Base-by-base conservation (phyloP, 2,329 filamentous ascomycete species). In the Aureobasidium sp. region DNA sequence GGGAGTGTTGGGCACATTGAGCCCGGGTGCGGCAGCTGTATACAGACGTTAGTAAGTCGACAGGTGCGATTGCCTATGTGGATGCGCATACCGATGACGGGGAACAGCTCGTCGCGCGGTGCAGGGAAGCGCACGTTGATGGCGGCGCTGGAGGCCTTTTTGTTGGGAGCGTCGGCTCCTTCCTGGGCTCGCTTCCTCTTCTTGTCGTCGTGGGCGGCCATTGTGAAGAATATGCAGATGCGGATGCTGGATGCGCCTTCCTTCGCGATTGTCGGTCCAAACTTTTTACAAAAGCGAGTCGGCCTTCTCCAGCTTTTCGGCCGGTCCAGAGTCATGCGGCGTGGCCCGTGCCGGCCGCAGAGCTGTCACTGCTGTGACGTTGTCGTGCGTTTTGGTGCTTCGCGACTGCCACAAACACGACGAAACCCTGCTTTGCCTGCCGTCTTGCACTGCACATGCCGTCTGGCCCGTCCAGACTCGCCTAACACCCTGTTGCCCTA, bases 111-210 rank as follows among this genome's bases (percentile, higher is more conserved):
- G 44, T 59, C 58, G 34, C 44, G 27, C 34, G 45, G 29, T 7
- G 55, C 27, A 8, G 62, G 41, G 55, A 69, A 64, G 39, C 63
- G 64, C 55, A 73, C 69, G 48, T 68, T 69, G 64, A 73, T 67
- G 9, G 63, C 68, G 16, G 45, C 39, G 27, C 45, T 64, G 5
- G 66, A 67, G 16, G 68, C 69, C 30, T 68, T 65, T 62, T 72
- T 73, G 63, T 73, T 74, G 68, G 72, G 78, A 2, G 79, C 75
- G 25, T 73, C 72, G 10, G 76, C 77, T 45, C 72, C 73, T 44
- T 72, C 73, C 5, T 75, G 75, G 55, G 71, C 70, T 62, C 79
- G 74, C 72, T 82, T 82, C 66, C 80, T 74, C 74, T 82, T 82
- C 68, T 79, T 81, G 55, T 79, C 77, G 32, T 68, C 66, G 49